Percentiles rank a stretch among this genome's conserved stretches.
These are phyloP conservation scores for Colletotrichum chrysophilum DNA, from an alignment of 2,329 filamentous ascomycete species.

Conservation along the genomic window DNA sequence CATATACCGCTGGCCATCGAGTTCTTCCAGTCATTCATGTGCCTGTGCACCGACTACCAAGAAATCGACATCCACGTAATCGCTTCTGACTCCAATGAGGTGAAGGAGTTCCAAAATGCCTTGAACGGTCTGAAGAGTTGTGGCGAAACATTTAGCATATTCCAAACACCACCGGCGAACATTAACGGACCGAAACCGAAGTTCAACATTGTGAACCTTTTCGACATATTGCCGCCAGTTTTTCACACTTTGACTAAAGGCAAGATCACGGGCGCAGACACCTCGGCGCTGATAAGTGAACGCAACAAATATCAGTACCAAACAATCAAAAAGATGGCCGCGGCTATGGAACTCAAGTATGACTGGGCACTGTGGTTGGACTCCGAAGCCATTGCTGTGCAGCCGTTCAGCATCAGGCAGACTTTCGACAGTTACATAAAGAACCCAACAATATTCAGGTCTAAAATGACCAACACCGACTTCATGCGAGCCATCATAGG, in stretches of 20 bases:
- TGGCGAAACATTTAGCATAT: not conserved
- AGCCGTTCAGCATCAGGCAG: not conserved
- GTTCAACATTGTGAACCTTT: not conserved
- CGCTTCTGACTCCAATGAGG: not conserved
- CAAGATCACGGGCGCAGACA: not conserved
- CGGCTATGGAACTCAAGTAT: not conserved
- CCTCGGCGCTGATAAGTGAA: not conserved
- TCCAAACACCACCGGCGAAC: not conserved
- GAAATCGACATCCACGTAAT: not conserved
- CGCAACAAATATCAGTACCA: slow-evolving; percentile 7
- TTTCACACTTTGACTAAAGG: not conserved
- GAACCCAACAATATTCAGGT: slow-evolving; percentile 4
- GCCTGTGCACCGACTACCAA: slow-evolving; percentile 6
- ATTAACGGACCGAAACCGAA: not conserved
- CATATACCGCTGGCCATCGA: not conserved
- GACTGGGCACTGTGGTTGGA: slow-evolving; percentile 15
- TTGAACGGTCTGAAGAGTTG: not conserved
- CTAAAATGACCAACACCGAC: not conserved
- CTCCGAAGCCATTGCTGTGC: slow-evolving; percentile 8
- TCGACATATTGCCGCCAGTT: not conserved
- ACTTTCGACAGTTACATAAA: not conserved
- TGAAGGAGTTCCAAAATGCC: not conserved
- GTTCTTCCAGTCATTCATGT: slow-evolving; percentile 8
- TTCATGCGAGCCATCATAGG: not conserved
- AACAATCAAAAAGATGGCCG: slow-evolving; percentile 9